A percentile compares a stretch with the other conserved stretches of the same genome.
phyloP scores from a whole-genome alignment of 805 yeast species.

The Wilhelminamyces savonicus region DNA sequence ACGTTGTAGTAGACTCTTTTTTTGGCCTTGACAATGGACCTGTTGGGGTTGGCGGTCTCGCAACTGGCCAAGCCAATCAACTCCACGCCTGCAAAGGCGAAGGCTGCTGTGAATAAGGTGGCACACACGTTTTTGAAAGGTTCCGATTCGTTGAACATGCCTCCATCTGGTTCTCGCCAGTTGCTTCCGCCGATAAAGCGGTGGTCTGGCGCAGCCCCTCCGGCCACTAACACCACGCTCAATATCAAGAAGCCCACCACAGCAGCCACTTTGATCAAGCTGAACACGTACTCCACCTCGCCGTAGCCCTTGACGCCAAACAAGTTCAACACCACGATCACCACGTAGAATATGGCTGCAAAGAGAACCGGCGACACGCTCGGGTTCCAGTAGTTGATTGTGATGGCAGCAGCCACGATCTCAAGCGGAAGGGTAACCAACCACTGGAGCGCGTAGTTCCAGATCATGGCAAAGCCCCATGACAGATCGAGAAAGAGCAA shows the following conservation, averaged over 20 bases:
- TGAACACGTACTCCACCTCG: conserved; percentile 59
- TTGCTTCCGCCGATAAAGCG: conserved; percentile 54
- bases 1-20: conserved; percentile 65
- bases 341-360: conserved; percentile 48
- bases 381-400: conserved; percentile 25
- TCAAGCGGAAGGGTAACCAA: conserved; percentile 31
- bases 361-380: conserved; percentile 45
- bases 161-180: conserved; percentile 51
- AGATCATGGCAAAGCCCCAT: conserved; percentile 43
- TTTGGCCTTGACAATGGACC: conserved; percentile 56
- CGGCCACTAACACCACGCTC: conserved; percentile 49
- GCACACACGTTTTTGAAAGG: conserved; percentile 58
- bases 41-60: conserved; percentile 57
- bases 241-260: conserved; percentile 53
- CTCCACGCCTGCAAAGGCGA: conserved; percentile 65
- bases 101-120: conserved; percentile 55
- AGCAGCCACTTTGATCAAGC: conserved; percentile 49
- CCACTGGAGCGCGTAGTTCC: conserved; percentile 34
- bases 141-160: conserved; percentile 35
- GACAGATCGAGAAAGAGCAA: conserved; percentile 55
- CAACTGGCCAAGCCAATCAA: conserved; percentile 61
- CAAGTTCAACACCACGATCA: conserved; percentile 47
- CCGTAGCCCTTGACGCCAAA: conserved; percentile 65
- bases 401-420: conserved; percentile 29
- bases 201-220: conserved; percentile 47